phyloP scores from a whole-genome alignment of 2,329 filamentous ascomycete genomes.

The Diaporthe sp. region DNA sequence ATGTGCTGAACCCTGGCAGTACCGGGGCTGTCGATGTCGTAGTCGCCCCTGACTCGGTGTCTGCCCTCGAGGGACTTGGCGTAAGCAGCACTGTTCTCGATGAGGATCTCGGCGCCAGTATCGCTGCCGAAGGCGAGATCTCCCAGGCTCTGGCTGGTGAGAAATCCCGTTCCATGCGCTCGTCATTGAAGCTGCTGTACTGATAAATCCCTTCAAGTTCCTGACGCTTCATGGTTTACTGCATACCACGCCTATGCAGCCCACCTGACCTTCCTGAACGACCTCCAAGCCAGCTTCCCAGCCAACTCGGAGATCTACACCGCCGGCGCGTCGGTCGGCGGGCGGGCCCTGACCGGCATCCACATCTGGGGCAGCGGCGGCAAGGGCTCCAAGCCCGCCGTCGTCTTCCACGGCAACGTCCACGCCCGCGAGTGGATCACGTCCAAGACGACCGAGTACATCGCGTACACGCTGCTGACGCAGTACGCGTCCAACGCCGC shows the following conservation, averaged over 20 bases:
- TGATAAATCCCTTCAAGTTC: constrained; percentile 52
- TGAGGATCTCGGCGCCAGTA: constrained; percentile 45
- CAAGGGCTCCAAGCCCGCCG: constrained; percentile 61
- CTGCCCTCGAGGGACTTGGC: constrained; percentile 46
- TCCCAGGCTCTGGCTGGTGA: constrained; percentile 17
- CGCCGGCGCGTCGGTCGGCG: constrained; percentile 60
- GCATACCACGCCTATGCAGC: constrained; percentile 67
- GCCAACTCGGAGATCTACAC: constrained; percentile 62
- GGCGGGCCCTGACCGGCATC: constrained; percentile 71
- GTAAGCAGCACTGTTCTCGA: constrained; percentile 44
- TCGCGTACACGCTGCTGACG: constrained; percentile 61
- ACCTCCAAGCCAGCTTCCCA: constrained; percentile 61
- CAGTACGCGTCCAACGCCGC: constrained; percentile 56
- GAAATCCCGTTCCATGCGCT: not conserved
- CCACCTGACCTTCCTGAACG: constrained; percentile 62
- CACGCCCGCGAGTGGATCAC: constrained; percentile 70
- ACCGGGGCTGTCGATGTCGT: constrained; percentile 44
- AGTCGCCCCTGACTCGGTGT: constrained; percentile 45
- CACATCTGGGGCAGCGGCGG: constrained; percentile 65
- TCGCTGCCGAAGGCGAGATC: constrained; percentile 43
- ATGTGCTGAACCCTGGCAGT: constrained; percentile 20
- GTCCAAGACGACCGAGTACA: constrained; percentile 63
- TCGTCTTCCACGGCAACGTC: constrained; percentile 66
- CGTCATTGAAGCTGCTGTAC: not conserved
- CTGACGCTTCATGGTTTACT: constrained; percentile 61